Evolutionary conservation across 2,329 filamentous ascomycete genomes (phyloP), one percentile per base, ranked within the genome.

Genomic region (Colletotrichum cereale): DNA sequence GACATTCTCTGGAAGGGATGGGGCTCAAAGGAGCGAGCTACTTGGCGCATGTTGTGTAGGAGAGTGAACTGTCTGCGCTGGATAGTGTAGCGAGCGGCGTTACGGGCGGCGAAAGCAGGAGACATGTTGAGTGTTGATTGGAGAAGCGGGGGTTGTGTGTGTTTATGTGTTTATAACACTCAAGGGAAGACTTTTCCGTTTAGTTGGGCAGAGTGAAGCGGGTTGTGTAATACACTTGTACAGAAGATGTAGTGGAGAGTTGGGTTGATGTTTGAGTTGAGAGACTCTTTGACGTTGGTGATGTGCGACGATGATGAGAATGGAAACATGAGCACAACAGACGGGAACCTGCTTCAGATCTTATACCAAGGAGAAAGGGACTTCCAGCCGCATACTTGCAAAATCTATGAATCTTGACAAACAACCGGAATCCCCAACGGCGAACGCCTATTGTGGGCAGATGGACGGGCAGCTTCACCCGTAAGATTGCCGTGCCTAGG

Each of bases 1-100:
- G 81, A 78, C 67, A 82, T 76, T 31, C 80, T 79, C 78, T 81
- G 76, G 76, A 80, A 82, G 66, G 79, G 79, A 67, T 82, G 80
- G 24, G 80, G 74, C 80, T 83, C 81, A 64, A 83, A 81, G 40
- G 77, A 76, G 61, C 81, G 79, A 60, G 79, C 79, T 62, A 81
- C 78, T 71, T 75, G 75, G 73, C 81, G 80, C 73, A 83, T 77
- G 53, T 76, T 77, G 62, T 75, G 75, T 73, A 82, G 76, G 67
- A 82, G 74, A 67, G 80, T 81, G 78, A 82, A 82, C n/a, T 80
- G 75, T 65, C 80, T 77, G 36, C 75, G 77, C 73, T 75, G 73
- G 60, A 74, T 69, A 42, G 67, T 65, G 58, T 56, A 62, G 61
- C 75, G 75, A 52, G 77, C 68, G 72, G 78, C 74, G 64, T 75